phyloP scores from a whole-genome alignment of 2,329 filamentous ascomycete species.

The Pseudogymnoascus sp. region DNA sequence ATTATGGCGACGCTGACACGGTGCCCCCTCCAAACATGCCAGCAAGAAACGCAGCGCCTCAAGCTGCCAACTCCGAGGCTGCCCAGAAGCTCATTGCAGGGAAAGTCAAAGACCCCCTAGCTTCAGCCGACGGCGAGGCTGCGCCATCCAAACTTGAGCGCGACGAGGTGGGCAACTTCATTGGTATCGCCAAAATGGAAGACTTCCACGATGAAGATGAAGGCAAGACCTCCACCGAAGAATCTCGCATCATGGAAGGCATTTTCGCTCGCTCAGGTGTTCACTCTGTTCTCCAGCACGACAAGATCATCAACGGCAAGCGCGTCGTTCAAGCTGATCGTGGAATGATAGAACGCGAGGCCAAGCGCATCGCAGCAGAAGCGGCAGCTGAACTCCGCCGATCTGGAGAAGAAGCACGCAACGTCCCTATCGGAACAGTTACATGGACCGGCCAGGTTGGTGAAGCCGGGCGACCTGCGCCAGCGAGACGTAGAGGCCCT shows the following conservation, averaged over 20 bases:
- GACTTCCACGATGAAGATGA: conserved; percentile 45
- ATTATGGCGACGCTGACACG: conserved; percentile 14
- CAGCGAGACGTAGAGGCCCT: conserved; percentile 38
- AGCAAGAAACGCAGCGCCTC: background rate
- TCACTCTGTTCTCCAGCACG: conserved; percentile 88
- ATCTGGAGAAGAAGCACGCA: conserved; percentile 63
- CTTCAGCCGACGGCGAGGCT: conserved; percentile 24
- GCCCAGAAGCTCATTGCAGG: background rate
- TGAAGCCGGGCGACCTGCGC: conserved; percentile 60
- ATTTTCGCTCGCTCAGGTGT: conserved; percentile 83
- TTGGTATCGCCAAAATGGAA: conserved; percentile 57
- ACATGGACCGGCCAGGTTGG: conserved; percentile 91
- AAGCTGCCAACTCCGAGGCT: background rate
- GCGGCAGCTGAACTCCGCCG: conserved; percentile 70
- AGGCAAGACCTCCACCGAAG: conserved; percentile 42
- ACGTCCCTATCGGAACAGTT: conserved; percentile 71
- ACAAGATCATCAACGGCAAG: conserved; percentile 76
- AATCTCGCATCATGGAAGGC: conserved; percentile 76
- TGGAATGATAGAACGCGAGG: conserved; percentile 72
- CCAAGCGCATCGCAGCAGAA: conserved; percentile 67
- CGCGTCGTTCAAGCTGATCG: conserved; percentile 66
- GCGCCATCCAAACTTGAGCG: conserved; percentile 13
- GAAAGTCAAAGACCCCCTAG: conserved; percentile 19
- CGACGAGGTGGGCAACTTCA: conserved; percentile 44
- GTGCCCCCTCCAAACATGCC: conserved; percentile 18